Conservation (phyloP, 179 eudicot genomes). For the Beta macrorhiza region DNA sequence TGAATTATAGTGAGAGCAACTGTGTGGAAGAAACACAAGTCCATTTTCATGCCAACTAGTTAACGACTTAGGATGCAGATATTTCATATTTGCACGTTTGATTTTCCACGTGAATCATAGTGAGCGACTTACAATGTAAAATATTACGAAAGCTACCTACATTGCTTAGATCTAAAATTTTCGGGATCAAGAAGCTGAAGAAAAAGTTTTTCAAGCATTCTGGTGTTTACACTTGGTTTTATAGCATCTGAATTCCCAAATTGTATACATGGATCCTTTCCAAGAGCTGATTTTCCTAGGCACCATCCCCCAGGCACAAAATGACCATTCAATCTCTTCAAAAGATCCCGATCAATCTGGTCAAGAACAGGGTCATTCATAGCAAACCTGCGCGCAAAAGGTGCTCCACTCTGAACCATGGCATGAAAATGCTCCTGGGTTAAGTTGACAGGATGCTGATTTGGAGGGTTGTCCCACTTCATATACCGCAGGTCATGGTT, state of each 20-base stretch:
- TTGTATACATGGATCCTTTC: conserved; percentile 55
- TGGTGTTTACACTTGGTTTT: conserved; percentile 65
- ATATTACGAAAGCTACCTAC: conserved; percentile 37
- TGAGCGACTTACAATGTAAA: neutral
- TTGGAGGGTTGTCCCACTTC: conserved; percentile 69
- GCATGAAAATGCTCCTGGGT: conserved; percentile 55
- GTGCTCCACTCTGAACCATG: conserved; percentile 80
- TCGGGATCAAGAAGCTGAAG: conserved; percentile 70
- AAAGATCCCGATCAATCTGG: conserved; percentile 64
- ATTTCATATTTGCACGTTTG: neutral
- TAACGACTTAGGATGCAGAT: neutral
- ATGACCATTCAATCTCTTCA: conserved; percentile 47
- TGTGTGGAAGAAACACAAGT: neutral
- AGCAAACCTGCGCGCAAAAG: conserved; percentile 68
- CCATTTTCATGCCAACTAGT: neutral
- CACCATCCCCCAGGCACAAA: conserved; percentile 77
- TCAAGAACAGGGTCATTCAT: conserved; percentile 64
- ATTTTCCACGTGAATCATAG: neutral
- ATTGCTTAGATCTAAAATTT: conserved; percentile 75
- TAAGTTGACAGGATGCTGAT: conserved; percentile 58
- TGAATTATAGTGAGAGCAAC: too few relatives aligned
- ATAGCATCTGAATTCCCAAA: conserved; percentile 55
- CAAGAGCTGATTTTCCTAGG: conserved; percentile 37
- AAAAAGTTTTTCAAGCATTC: conserved; percentile 67
- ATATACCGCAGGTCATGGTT: conserved; percentile 69